Conservation (phyloP, 345 rosid genomes). For the Hibiscus tridactylites region DNA sequence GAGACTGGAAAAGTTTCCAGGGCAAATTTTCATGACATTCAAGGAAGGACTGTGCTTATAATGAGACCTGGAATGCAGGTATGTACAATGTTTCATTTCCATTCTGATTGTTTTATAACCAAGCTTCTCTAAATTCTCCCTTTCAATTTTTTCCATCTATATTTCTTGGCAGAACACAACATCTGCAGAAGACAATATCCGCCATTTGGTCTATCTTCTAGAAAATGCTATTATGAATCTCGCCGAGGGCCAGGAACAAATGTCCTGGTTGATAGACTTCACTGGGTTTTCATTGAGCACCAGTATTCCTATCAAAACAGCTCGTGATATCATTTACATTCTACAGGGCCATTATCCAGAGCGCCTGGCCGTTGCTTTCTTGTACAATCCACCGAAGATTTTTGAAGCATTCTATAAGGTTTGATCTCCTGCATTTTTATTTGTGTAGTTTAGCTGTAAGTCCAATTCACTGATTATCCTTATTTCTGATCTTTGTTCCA, state of each 20-base stretch:
- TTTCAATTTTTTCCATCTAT: background rate
- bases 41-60: slow-evolving; percentile 80
- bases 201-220: slow-evolving; percentile 73
- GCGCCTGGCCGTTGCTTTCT: slow-evolving; percentile 67
- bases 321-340: slow-evolving; percentile 61
- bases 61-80: slow-evolving; percentile 93
- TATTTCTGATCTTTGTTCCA: background rate
- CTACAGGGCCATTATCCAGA: slow-evolving; percentile 89
- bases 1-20: slow-evolving; percentile 84
- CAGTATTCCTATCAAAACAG: slow-evolving; percentile 41
- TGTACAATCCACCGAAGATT: slow-evolving; percentile 81
- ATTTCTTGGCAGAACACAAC: slow-evolving; percentile 54
- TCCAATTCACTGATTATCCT: background rate
- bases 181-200: slow-evolving; percentile 59
- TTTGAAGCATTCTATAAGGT: slow-evolving; percentile 90
- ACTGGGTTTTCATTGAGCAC: slow-evolving; percentile 66
- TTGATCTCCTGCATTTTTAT: slow-evolving; percentile 12
- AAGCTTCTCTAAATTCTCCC: background rate
- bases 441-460: background rate
- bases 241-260: slow-evolving; percentile 72
- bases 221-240: slow-evolving; percentile 86
- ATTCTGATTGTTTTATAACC: background rate
- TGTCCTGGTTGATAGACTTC: slow-evolving; percentile 90
- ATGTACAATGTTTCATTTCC: slow-evolving; percentile 7
- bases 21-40: slow-evolving; percentile 67